phyloP scores from a whole-genome alignment of 345 rosid species.

The Microthlaspi erraticum region DNA sequence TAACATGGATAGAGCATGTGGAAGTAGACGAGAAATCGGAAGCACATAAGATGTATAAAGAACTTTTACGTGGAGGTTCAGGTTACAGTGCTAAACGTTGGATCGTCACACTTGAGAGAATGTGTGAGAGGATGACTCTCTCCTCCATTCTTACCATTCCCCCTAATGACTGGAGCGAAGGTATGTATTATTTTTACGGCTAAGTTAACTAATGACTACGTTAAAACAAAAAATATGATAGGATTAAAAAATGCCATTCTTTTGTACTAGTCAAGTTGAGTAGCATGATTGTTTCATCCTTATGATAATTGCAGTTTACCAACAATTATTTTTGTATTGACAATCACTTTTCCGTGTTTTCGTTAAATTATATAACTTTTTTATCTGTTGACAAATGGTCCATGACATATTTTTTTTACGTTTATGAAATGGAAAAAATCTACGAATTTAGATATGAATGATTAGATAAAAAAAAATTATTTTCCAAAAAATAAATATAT shows the following conservation, averaged over 20 bases:
- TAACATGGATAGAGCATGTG: conserved; percentile 84
- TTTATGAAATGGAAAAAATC: not conserved
- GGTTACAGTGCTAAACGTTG: conserved; percentile 77
- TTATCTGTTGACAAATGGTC: no score
- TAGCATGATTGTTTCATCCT: not conserved
- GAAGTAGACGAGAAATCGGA: conserved; percentile 63
- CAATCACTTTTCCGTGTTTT: not conserved
- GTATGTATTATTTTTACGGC: conserved; percentile 32
- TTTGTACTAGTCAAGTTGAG: not conserved
- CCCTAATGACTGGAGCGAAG: conserved; percentile 44
- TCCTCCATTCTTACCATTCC: conserved; percentile 24
- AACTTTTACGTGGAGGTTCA: conserved; percentile 44
- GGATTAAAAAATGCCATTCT: not conserved
- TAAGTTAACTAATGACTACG: not conserved
- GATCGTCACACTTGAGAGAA: conserved; percentile 58
- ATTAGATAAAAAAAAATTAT: not conserved
- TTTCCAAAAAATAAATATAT: not conserved
- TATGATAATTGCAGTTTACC: not conserved
- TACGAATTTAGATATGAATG: not conserved
- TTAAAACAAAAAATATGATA: not conserved
- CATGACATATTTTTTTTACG: not conserved
- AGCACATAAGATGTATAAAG: conserved; percentile 60
- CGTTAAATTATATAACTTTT: no score
- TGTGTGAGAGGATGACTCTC: conserved; percentile 63
- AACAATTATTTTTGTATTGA: not conserved